phyloP scores from a whole-genome alignment of 257 asterid genomes.

The Solanum piurae region DNA sequence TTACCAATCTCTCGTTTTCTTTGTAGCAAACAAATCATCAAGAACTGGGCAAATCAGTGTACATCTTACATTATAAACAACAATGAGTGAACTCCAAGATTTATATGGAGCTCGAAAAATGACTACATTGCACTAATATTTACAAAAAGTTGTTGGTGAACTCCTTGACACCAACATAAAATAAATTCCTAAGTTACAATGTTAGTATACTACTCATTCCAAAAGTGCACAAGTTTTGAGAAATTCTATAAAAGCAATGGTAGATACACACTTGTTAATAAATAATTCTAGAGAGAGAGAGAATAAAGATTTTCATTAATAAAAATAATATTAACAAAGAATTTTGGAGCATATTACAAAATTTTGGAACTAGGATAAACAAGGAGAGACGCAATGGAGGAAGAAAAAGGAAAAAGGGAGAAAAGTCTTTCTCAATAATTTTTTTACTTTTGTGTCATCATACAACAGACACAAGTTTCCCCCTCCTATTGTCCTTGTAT shows the following conservation, averaged over 20 bases:
- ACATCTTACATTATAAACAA: background rate
- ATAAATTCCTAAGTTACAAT: background rate
- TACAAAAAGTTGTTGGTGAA: background rate
- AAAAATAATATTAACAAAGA: constrained; percentile 26
- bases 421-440: background rate
- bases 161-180: background rate
- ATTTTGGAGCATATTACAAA: constrained; percentile 21
- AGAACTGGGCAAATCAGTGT: background rate
- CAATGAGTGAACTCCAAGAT: background rate
- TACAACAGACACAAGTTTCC: background rate
- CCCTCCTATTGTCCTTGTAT: background rate
- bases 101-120: background rate
- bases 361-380: constrained; percentile 2
- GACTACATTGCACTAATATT: background rate
- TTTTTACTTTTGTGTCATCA: background rate
- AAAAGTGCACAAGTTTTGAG: background rate
- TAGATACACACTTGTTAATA: background rate
- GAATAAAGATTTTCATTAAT: background rate
- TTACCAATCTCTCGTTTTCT: background rate
- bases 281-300: background rate
- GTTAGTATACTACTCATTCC: background rate
- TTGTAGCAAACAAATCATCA: background rate
- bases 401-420: background rate
- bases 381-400: background rate
- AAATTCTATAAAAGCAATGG: background rate